phyloP scores from a whole-genome alignment of 352 stramenopile species.

The Phytophthora crassamura region DNA sequence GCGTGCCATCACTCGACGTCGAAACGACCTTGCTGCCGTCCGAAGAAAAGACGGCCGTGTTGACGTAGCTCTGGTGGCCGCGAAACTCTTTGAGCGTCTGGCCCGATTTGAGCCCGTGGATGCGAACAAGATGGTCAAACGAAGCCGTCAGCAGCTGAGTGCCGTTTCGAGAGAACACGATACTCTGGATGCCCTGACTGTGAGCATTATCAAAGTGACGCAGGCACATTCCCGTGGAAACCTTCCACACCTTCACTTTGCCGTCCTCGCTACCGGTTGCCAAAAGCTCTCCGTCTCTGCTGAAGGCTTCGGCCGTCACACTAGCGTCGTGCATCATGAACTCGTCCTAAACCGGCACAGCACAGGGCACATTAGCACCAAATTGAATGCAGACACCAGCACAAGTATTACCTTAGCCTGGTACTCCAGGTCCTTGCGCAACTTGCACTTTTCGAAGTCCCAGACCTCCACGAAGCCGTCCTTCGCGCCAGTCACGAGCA shows the following conservation, averaged over 20 bases:
- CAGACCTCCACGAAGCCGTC: conserved; percentile 96
- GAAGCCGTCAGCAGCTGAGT: conserved; percentile 91
- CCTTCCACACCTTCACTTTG: conserved; percentile 94
- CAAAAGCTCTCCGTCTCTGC: conserved; percentile 86
- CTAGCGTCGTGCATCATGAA: conserved; percentile 93
- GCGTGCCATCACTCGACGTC: conserved; percentile 89
- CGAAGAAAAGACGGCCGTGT: conserved; percentile 81
- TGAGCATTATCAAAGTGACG: conserved; percentile 90
- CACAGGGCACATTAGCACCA: neutral
- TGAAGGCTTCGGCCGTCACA: conserved; percentile 90
- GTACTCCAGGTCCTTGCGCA: conserved; percentile 94
- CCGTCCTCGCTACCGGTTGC: conserved; percentile 89
- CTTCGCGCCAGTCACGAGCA: conserved; percentile 93
- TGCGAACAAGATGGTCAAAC: conserved; percentile 91
- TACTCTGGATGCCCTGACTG: conserved; percentile 79
- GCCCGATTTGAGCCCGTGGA: conserved; percentile 93
- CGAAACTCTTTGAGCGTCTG: conserved; percentile 95
- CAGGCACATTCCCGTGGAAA: conserved; percentile 90
- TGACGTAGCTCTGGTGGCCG: conserved; percentile 94
- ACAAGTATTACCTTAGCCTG: conserved; percentile 73
- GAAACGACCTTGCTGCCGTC: conserved; percentile 87
- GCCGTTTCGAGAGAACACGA: conserved; percentile 91
- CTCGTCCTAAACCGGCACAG: conserved; percentile 64
- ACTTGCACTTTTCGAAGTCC: conserved; percentile 90
- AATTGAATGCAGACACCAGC: neutral